These are phyloP conservation scores for Aureobasidium pullulans DNA, from an alignment of 2,329 filamentous ascomycete genomes.

Conservation along the genomic window DNA sequence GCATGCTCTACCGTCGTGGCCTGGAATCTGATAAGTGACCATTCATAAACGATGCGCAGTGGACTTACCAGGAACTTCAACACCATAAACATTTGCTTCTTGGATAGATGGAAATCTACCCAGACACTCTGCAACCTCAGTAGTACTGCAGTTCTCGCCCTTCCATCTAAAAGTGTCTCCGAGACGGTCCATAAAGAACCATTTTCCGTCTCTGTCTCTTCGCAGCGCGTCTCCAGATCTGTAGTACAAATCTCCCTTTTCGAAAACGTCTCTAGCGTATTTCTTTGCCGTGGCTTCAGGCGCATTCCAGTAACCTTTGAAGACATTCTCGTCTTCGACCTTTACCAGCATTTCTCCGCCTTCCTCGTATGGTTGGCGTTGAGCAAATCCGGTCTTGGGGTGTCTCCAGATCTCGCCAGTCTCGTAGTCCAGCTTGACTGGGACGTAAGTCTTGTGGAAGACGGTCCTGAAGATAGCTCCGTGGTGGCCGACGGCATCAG, in stretches of 20 bases:
- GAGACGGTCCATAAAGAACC: conserved; percentile 43
- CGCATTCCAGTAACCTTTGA: conserved; percentile 65
- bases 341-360: conserved; percentile 71
- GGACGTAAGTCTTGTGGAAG: conserved; percentile 51
- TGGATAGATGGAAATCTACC: conserved; percentile 38
- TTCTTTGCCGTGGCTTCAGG: conserved; percentile 55
- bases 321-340: conserved; percentile 49
- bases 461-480: conserved; percentile 52
- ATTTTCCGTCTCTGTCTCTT: conserved; percentile 36
- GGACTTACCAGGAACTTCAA: conserved; percentile 33
- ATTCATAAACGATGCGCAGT: not conserved
- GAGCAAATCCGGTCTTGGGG: conserved; percentile 59
- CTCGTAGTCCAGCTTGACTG: conserved; percentile 61
- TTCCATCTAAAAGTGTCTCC: conserved; percentile 47
- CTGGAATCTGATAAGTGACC: not conserved
- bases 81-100: conserved; percentile 44
- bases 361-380: conserved; percentile 54
- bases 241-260: conserved; percentile 42
- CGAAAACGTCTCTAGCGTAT: conserved; percentile 40
- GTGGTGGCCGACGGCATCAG: conserved; percentile 63
- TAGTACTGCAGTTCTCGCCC: conserved; percentile 42
- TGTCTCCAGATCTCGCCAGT: conserved; percentile 61
- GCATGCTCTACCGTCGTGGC: conserved; percentile 45
- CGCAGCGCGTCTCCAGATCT: conserved; percentile 42
- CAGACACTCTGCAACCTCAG: conserved; percentile 40